These are phyloP conservation scores for Oxytropis ochrocephala DNA, from an alignment of 306 rosid species.

Conservation along the genomic window DNA sequence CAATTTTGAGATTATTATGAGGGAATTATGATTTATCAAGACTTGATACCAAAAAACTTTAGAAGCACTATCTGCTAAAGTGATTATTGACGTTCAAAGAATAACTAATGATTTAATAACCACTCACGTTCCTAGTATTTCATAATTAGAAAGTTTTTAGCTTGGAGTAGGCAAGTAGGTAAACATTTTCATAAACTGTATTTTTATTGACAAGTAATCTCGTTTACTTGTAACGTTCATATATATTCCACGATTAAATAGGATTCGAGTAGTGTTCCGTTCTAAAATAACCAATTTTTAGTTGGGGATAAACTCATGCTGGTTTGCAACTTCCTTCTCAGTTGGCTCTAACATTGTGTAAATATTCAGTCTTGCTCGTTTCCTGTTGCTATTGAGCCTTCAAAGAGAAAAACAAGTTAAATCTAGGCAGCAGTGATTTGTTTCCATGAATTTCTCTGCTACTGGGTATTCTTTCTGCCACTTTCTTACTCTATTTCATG, in stretches of 20 bases:
- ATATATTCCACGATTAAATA: background rate
- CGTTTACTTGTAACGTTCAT: no score
- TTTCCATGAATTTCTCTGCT: background rate
- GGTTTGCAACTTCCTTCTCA: background rate
- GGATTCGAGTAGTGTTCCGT: background rate
- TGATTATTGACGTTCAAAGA: background rate
- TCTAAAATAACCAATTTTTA: background rate
- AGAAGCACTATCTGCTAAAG: background rate
- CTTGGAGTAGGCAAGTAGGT: background rate
- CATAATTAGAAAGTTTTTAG: background rate
- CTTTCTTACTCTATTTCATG: constrained; percentile 12
- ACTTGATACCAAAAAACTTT: background rate
- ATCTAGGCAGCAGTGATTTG: background rate
- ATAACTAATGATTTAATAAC: background rate
- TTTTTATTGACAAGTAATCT: background rate
- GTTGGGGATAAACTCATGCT: background rate
- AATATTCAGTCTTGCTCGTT: constrained; percentile 5
- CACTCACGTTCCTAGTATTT: background rate
- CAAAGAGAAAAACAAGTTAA: background rate
- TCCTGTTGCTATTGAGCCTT: background rate
- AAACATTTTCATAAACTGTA: background rate
- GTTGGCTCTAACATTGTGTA: background rate
- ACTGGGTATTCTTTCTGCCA: background rate
- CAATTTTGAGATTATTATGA: background rate
- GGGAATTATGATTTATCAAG: background rate